Percentiles rank a stretch among this genome's conserved stretches.
These are phyloP conservation scores for Lactarius deliciosus DNA, from an alignment of 768 basidiomycete genomes.

Conservation along the genomic window DNA sequence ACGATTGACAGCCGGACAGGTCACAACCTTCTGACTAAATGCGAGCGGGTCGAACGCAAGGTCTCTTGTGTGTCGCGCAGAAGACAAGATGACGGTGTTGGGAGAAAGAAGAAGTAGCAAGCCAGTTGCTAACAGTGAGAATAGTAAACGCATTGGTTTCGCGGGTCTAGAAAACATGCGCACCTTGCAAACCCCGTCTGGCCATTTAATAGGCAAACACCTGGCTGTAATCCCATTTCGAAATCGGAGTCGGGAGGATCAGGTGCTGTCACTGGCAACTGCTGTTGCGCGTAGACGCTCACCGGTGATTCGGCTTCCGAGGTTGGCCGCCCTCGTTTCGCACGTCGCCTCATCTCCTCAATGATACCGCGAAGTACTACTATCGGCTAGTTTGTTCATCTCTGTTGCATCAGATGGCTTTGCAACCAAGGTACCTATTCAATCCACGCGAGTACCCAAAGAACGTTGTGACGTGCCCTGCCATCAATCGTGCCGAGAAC, in stretches of 20 bases:
- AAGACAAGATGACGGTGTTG: background rate
- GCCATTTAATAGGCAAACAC: background rate
- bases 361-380: background rate
- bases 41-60: slow-evolving; percentile 6
- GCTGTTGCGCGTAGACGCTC: background rate
- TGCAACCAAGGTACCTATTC: slow-evolving; percentile 5
- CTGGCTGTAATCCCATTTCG: background rate
- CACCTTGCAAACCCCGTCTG: background rate
- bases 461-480: slow-evolving; percentile 22
- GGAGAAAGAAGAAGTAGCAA: slow-evolving; percentile 1
- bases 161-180: background rate
- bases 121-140: slow-evolving; percentile 4
- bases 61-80: background rate
- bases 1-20: slow-evolving; percentile 24
- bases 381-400: background rate
- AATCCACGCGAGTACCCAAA: slow-evolving; percentile 25
- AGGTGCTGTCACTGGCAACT: background rate
- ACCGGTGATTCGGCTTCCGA: background rate
- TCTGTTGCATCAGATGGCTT: background rate
- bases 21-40: slow-evolving; percentile 12
- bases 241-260: background rate
- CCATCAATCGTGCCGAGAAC: slow-evolving; percentile 25
- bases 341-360: background rate
- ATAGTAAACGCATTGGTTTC: slow-evolving; percentile 4
- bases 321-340: background rate